Evolutionary conservation across 2,329 filamentous ascomycete genomes (phyloP).

Genomic region (Trichoderma koningiopsis): DNA sequence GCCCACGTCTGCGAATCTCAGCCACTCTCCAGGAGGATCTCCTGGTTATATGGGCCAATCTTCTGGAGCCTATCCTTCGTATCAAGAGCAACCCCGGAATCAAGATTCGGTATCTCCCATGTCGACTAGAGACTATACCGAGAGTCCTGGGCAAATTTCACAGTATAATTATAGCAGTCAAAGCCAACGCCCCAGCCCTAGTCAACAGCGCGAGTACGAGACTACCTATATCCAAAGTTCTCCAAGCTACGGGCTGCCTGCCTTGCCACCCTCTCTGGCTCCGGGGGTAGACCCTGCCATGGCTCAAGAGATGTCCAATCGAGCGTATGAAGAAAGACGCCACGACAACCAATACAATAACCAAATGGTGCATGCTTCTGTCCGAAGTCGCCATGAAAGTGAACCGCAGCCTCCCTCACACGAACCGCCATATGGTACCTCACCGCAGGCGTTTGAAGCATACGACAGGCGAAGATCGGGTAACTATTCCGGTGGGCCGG

Average conservation of each 20-base stretch:
- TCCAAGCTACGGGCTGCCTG: constrained; percentile 46
- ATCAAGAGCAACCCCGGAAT: constrained; percentile 29
- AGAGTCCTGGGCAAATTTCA: constrained; percentile 36
- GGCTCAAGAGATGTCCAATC: constrained; percentile 59
- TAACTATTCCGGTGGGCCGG: constrained; percentile 43
- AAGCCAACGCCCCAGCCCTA: constrained; percentile 36
- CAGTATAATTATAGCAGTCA: constrained; percentile 38
- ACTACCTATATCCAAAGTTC: constrained; percentile 38
- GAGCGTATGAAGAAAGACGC: constrained; percentile 56
- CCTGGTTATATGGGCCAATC: constrained; percentile 35
- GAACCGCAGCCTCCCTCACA: constrained; percentile 36
- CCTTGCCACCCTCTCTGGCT: constrained; percentile 59
- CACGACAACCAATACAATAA: constrained; percentile 49
- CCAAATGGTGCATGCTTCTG: constrained; percentile 44
- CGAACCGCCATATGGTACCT: constrained; percentile 34
- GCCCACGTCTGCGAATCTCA: constrained; percentile 51
- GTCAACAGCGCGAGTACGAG: constrained; percentile 43
- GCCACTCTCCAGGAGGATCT: constrained; percentile 37
- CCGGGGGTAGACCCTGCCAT: constrained; percentile 61
- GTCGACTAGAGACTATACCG: constrained; percentile 41
- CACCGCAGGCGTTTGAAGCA: constrained; percentile 42
- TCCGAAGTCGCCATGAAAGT: constrained; percentile 45
- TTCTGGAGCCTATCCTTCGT: constrained; percentile 30
- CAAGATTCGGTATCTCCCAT: constrained; percentile 37
- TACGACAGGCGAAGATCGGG: constrained; percentile 47